Base-by-base conservation (phyloP, 257 asterid species). In the Leonotis leonurus region DNA sequence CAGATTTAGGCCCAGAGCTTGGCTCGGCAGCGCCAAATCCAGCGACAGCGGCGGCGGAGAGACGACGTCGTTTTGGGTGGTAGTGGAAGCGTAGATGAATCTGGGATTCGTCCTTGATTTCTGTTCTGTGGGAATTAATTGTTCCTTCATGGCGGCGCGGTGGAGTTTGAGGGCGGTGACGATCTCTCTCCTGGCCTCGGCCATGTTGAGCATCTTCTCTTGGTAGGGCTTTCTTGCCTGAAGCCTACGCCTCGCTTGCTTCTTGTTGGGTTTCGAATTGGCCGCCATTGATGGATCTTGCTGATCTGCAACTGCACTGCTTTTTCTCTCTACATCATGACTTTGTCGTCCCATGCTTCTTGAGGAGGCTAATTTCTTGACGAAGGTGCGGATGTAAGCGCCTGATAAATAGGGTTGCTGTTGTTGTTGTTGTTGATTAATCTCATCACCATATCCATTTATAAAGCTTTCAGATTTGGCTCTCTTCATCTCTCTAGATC, bases 121-220 rank as follows among this genome's bases (percentile, higher is more conserved):
- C 30, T 64, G 60, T 8, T 52, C 39, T 6, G 35, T 51, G 30
- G n/a, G n/a, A n/a, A n/a, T n/a, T n/a, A n/a, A n/a, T 1, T 50
- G 58, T 0, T 77, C 77, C 65, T 75, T 85, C 95, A 83, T 85
- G 55, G 96, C 55, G 0, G 95, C 98, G 48, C 97, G 73, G 60
- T 92, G 99, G 53, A 83, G 82, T 71, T 89, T 86, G 29, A 92
- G 95, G 16, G 99, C 99, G 0, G 88, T 77, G 46, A 87, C 99
- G 26, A 92, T 89, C 60, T 92, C 99, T 18, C 96, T 69, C 22
- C 99, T 75, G 24, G 97, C 99, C 67, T 92, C 97, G 8, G 99
- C 99, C 99, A 92, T 89, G 67, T 91, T 88, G 3, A 91, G 79
- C 10, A 86, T 83, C 81, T 88, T 83, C 8, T 88, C 96, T 59